A percentile compares a stretch with the other conserved stretches of the same genome.
These are phyloP conservation scores for Populus hybrid DNA, from an alignment of 441 rosid species.

Conservation along the genomic window DNA sequence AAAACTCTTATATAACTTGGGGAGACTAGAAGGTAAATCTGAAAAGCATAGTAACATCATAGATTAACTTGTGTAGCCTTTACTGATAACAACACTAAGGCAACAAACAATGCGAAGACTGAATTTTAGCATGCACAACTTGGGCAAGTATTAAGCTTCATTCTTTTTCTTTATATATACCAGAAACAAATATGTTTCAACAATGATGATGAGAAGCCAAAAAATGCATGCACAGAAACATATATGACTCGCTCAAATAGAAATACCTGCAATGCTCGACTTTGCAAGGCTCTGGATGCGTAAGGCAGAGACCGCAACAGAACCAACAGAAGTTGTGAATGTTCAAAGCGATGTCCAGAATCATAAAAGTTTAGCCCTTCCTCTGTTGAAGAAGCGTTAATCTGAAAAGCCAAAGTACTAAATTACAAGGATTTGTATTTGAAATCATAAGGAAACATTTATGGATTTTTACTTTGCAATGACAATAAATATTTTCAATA, in stretches of 20 bases:
- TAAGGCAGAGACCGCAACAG: conserved; percentile 86
- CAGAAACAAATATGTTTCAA: conserved; percentile 16
- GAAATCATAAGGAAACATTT: background rate
- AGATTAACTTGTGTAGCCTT: background rate
- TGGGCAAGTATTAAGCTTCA: background rate
- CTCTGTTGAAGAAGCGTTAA: conserved; percentile 94
- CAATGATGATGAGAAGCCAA: background rate
- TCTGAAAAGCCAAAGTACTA: conserved; percentile 46
- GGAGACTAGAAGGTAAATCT: background rate
- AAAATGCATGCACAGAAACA: background rate
- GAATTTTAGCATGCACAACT: background rate
- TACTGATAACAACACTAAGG: background rate
- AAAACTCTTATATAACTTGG: background rate
- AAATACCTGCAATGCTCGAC: conserved; percentile 92
- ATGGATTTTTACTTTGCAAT: background rate
- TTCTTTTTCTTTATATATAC: conserved; percentile 11
- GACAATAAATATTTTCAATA: background rate
- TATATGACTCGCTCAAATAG: conserved; percentile 11
- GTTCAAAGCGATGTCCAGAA: conserved; percentile 97
- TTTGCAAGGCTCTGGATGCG: conserved; percentile 81
- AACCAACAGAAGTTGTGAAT: conserved; percentile 86
- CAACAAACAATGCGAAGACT: background rate
- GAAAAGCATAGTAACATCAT: background rate
- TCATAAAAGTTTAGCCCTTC: conserved; percentile 92
- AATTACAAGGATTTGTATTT: conserved; percentile 1